Conservation (phyloP, 2,329 filamentous ascomycete species). For the Aspergillus pseudoterreus region DNA sequence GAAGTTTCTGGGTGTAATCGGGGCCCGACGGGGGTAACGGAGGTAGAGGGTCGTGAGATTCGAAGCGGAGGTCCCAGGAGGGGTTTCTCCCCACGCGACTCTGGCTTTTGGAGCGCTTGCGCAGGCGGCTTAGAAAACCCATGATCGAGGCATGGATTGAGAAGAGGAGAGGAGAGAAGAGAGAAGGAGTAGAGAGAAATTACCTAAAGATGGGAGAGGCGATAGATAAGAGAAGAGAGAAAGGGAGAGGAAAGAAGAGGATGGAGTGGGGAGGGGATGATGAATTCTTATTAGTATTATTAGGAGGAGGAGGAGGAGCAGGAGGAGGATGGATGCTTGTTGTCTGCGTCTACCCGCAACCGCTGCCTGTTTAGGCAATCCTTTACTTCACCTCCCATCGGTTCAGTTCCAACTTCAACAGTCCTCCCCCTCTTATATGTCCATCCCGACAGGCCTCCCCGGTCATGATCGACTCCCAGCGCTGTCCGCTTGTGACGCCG, state of each 20-base stretch:
- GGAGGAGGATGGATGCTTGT: neutral
- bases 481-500: too few species aligned
- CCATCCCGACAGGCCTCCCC: too few species aligned
- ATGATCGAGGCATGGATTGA: slow-evolving; percentile 15
- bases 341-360: neutral
- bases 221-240: neutral
- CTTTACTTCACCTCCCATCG: too few species aligned
- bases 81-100: slow-evolving; percentile 22
- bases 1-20: slow-evolving; percentile 53
- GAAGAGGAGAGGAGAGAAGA: neutral
- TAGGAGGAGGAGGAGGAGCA: neutral
- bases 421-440: too few species aligned
- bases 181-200: neutral
- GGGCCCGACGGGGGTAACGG: slow-evolving; percentile 14
- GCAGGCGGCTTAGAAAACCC: slow-evolving; percentile 30
- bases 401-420: too few species aligned
- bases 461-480: too few species aligned
- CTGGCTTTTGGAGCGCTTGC: slow-evolving; percentile 25
- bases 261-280: neutral
- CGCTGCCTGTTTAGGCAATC: too few species aligned
- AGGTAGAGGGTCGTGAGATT: slow-evolving; percentile 17
- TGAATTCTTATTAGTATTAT: neutral
- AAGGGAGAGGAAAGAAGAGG: neutral
- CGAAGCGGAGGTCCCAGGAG: slow-evolving; percentile 14
- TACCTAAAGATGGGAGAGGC: neutral